phyloP scores from a whole-genome alignment of 2,329 filamentous ascomycete species.

The Diaporthe sp. region DNA sequence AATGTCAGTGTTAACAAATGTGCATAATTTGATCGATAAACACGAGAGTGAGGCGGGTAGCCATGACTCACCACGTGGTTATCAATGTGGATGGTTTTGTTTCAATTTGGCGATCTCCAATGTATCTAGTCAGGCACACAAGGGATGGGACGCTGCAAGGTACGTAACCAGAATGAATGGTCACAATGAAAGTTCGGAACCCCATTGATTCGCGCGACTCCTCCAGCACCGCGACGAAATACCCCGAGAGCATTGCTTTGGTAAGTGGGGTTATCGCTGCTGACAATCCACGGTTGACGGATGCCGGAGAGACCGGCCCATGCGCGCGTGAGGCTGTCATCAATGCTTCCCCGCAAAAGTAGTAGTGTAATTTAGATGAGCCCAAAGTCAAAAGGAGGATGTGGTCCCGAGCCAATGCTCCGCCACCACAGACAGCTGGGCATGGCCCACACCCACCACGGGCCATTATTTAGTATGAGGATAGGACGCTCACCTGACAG shows the following conservation, averaged over 20 bases:
- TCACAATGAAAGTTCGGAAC: background rate
- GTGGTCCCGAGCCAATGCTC: slow-evolving; percentile 7
- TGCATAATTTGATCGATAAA: background rate
- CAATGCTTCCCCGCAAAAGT: slow-evolving; percentile 4
- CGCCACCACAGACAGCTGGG: background rate
- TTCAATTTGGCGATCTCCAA: background rate
- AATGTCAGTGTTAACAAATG: background rate
- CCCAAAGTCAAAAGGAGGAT: slow-evolving; percentile 19
- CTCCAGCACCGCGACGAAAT: background rate
- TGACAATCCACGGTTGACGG: background rate
- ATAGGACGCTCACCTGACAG: slow-evolving; percentile 14
- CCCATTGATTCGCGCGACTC: background rate
- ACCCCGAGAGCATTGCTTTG: background rate
- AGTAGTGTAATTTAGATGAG: slow-evolving; percentile 8
- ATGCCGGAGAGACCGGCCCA: background rate
- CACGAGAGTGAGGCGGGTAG: background rate
- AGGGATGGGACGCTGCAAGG: background rate
- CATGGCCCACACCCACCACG: background rate
- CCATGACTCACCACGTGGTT: background rate
- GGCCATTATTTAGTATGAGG: slow-evolving; percentile 7
- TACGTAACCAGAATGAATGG: background rate
- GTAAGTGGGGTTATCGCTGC: background rate
- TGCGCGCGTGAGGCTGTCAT: slow-evolving; percentile 4
- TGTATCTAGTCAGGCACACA: background rate
- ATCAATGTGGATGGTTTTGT: background rate